Percentiles rank a stretch among this genome's conserved stretches.
Conservation (phyloP, 2,329 filamentous ascomycete genomes). For the Pyricularia sp. region DNA sequence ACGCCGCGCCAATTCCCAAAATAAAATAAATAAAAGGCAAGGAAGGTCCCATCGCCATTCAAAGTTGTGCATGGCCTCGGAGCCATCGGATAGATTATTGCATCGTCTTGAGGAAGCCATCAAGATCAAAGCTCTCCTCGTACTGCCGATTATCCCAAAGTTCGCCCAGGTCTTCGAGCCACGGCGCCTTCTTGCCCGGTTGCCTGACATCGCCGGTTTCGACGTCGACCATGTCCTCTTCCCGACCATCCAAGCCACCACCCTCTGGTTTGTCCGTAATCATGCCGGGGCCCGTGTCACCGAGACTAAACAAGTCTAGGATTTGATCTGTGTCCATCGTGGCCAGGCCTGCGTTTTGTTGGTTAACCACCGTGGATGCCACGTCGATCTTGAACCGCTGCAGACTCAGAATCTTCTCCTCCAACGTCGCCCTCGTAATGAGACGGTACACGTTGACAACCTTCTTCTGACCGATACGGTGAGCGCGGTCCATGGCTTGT, state of each 20-base stretch:
- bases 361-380: conserved; percentile 94
- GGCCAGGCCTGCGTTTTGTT: conserved; percentile 88
- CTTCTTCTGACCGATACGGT: conserved; percentile 98
- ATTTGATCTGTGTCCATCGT: conserved; percentile 99
- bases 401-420: conserved; percentile 96
- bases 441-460: conserved; percentile 98
- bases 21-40: neutral
- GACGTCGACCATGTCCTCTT: conserved; percentile 85
- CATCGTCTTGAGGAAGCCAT: conserved; percentile 93
- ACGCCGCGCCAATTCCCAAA: neutral
- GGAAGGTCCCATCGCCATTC: neutral
- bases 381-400: conserved; percentile 99
- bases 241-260: conserved; percentile 46
- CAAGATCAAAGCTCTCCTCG: conserved; percentile 94
- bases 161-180: conserved; percentile 89
- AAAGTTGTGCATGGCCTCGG: neutral
- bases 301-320: conserved; percentile 88
- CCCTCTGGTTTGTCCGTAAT: conserved; percentile 50
- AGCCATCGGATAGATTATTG: conserved; percentile 31
- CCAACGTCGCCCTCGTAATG: conserved; percentile 88
- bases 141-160: conserved; percentile 97
- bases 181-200: conserved; percentile 87
- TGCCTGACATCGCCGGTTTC: conserved; percentile 87
- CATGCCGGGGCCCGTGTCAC: conserved; percentile 62
- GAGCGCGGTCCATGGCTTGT: conserved; percentile 97